phyloP scores from a whole-genome alignment of 139 green algal genomes.

The Diplosphaera chodatii region DNA sequence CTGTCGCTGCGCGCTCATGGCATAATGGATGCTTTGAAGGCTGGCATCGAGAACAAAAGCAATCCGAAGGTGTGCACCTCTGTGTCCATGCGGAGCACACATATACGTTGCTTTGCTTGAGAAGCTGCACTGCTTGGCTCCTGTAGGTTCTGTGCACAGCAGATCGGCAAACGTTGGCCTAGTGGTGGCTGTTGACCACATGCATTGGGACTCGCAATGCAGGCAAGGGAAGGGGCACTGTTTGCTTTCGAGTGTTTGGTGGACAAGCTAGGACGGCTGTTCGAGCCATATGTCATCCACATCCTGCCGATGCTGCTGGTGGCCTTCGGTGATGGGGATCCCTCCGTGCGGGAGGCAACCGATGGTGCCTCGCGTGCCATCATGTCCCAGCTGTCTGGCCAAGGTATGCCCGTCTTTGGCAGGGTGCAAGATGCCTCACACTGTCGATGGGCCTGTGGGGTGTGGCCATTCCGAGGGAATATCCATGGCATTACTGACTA shows the following conservation, averaged over 20 bases:
- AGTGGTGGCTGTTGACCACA: too few species aligned
- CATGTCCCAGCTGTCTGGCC: slow-evolving; percentile 86
- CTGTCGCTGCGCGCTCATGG: slow-evolving; percentile 69
- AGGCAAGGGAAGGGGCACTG: slow-evolving; percentile 79
- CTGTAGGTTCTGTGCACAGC: too few species aligned
- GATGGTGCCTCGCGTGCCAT: slow-evolving; percentile 76
- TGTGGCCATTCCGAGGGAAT: too few species aligned
- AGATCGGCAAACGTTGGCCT: too few species aligned
- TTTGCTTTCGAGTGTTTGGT: slow-evolving; percentile 90
- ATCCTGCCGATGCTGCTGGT: slow-evolving; percentile 88
- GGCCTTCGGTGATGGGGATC: slow-evolving; percentile 77
- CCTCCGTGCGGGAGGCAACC: slow-evolving; percentile 66
- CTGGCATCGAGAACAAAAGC: slow-evolving; percentile 60
- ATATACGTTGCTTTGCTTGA: too few species aligned
- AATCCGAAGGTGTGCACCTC: background rate
- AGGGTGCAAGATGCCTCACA: too few species aligned
- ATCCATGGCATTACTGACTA: too few species aligned
- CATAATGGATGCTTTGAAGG: slow-evolving; percentile 88
- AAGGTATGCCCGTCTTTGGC: too few species aligned
- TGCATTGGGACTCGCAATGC: too few species aligned
- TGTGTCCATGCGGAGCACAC: too few species aligned
- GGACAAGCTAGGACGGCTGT: slow-evolving; percentile 86
- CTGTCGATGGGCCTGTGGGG: too few species aligned
- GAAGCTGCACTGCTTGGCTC: too few species aligned
- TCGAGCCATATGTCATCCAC: slow-evolving; percentile 98